These are phyloP conservation scores for Pugionium cornutum DNA, from an alignment of 345 rosid genomes.

Conservation along the genomic window DNA sequence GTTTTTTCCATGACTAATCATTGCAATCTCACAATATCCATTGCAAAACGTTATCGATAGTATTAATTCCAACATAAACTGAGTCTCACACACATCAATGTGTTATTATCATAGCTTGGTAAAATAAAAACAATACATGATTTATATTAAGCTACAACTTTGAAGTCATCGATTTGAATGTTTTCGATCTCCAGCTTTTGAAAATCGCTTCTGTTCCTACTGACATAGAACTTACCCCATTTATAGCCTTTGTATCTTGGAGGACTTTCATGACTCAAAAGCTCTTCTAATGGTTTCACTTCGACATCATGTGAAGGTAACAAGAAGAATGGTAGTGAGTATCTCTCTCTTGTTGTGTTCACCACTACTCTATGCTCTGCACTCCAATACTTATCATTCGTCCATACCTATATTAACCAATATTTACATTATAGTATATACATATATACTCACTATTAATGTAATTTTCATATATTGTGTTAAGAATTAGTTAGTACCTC, in stretches of 20 bases:
- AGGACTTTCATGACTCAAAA: slow-evolving; percentile 48
- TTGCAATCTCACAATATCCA: background rate
- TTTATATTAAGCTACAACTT: slow-evolving; percentile 24
- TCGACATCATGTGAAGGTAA: slow-evolving; percentile 55
- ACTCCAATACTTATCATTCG: slow-evolving; percentile 56
- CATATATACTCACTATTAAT: background rate
- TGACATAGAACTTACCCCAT: slow-evolving; percentile 61
- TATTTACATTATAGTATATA: background rate
- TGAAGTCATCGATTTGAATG: slow-evolving; percentile 49
- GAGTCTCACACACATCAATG: background rate
- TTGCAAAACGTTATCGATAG: background rate
- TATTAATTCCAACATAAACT: slow-evolving; percentile 9
- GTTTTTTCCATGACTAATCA: background rate
- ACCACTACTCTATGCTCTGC: slow-evolving; percentile 70
- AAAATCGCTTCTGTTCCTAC: slow-evolving; percentile 60
- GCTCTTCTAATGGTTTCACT: slow-evolving; percentile 66
- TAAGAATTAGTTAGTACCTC: slow-evolving; percentile 40
- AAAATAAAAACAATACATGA: background rate
- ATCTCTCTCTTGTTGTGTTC: slow-evolving; percentile 54
- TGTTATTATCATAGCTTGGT: background rate
- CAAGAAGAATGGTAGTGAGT: slow-evolving; percentile 61
- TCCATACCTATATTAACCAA: slow-evolving; percentile 55
- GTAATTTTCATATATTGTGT: background rate
- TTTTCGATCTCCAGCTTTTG: slow-evolving; percentile 45
- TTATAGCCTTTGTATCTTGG: slow-evolving; percentile 59